phyloP scores from a whole-genome alignment of 495 filamentous ascomycete species.

The Penicillium odoratum region DNA sequence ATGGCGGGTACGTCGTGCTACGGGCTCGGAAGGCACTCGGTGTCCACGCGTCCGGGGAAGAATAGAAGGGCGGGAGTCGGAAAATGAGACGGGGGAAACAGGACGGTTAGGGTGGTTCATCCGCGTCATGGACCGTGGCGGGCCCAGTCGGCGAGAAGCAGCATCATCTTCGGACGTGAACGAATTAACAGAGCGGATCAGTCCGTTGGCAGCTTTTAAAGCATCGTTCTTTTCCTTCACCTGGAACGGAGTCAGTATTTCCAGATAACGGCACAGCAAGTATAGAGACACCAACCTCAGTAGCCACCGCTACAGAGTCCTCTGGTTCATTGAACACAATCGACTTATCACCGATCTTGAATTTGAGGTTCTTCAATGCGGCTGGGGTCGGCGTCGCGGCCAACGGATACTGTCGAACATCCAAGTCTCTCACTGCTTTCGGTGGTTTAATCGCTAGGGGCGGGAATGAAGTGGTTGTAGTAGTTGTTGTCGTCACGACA shows the following conservation, averaged over 20 bases:
- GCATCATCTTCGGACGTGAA: conserved; percentile 36
- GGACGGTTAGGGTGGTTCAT: conserved; percentile 40
- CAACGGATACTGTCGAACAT: conserved; percentile 87
- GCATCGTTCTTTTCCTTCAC: conserved; percentile 49
- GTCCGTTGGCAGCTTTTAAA: conserved; percentile 55
- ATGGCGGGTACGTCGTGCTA: conserved; percentile 35
- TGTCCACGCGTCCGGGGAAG: conserved; percentile 30
- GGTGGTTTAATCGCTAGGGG: conserved; percentile 78
- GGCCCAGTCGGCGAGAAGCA: conserved; percentile 27
- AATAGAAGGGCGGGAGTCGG: conserved; percentile 53
- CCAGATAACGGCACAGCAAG: background rate
- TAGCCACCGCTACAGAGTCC: conserved; percentile 52
- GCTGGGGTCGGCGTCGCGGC: conserved; percentile 77
- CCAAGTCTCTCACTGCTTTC: conserved; percentile 68
- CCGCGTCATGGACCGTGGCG: conserved; percentile 30
- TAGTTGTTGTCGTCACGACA: conserved; percentile 90
- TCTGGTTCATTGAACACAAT: conserved; percentile 69
- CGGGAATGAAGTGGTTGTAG: conserved; percentile 85
- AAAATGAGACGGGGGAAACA: conserved; percentile 58
- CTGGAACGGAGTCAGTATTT: conserved; percentile 35
- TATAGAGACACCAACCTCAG: conserved; percentile 49
- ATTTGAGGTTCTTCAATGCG: conserved; percentile 69
- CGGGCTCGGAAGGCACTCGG: conserved; percentile 38
- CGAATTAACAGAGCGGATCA: conserved; percentile 50
- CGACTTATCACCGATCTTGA: conserved; percentile 65